phyloP scores from a whole-genome alignment of 2,329 filamentous ascomycete species.

The Arachnopeziza araneosa region DNA sequence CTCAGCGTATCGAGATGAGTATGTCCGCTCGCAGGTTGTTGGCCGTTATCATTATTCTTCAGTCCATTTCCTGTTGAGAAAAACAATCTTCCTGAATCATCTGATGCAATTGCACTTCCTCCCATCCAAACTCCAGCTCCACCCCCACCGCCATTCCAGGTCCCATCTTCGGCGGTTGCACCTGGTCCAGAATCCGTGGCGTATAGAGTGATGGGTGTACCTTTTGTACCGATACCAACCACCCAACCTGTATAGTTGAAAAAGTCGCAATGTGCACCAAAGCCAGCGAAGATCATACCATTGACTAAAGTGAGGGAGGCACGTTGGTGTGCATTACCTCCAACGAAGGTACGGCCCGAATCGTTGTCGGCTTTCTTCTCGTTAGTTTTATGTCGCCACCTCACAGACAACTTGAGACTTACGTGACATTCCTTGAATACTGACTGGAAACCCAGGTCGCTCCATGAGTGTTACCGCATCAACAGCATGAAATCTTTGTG shows the following conservation, averaged over 20 bases:
- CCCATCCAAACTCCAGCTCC: conserved; percentile 2
- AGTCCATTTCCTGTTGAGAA: conserved; percentile 5
- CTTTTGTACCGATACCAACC: conserved; percentile 3
- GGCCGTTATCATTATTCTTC: background rate
- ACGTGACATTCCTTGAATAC: conserved; percentile 4
- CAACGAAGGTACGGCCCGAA: background rate
- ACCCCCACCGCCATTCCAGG: conserved; percentile 3
- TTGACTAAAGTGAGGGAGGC: background rate
- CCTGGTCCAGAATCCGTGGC: background rate
- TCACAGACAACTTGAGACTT: background rate
- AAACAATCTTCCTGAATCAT: background rate
- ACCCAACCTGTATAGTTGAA: conserved; percentile 2
- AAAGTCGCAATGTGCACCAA: conserved; percentile 5
- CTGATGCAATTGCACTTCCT: background rate
- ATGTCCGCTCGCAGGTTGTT: conserved; percentile 7
- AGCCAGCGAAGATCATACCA: background rate
- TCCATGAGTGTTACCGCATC: conserved; percentile 12
- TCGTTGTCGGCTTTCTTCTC: background rate
- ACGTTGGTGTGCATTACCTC: background rate
- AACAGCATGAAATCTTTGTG: conserved; percentile 22
- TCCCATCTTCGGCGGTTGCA: background rate
- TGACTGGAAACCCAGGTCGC: conserved; percentile 8
- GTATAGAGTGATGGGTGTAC: conserved; percentile 1
- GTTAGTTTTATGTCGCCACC: background rate
- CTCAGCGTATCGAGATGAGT: conserved; percentile 6